A percentile compares a stretch with the other conserved stretches of the same genome.
These are phyloP conservation scores for Annulohypoxylon truncatum DNA, from an alignment of 2,329 filamentous ascomycete genomes.

Conservation along the genomic window DNA sequence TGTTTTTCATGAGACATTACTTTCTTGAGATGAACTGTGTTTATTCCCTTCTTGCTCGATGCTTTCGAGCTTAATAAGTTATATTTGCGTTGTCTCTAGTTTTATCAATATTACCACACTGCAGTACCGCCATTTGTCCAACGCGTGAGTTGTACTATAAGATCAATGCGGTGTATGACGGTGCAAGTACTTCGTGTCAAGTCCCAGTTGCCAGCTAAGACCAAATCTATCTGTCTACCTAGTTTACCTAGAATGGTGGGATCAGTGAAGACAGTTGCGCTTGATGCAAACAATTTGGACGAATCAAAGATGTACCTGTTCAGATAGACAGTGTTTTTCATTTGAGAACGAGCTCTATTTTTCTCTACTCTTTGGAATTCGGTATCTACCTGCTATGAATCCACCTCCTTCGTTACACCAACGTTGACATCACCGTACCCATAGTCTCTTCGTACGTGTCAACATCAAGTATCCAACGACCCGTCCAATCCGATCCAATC, in stretches of 20 bases:
- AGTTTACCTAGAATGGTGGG: too few species aligned
- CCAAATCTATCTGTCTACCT: too few species aligned
- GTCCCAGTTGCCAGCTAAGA: not conserved
- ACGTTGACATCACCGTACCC: not conserved
- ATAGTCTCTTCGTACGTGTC: not conserved
- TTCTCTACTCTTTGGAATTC: constrained; percentile 13
- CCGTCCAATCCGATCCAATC: not conserved
- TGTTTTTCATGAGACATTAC: constrained; percentile 1
- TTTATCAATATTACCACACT: constrained; percentile 4
- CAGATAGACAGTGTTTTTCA: too few species aligned
- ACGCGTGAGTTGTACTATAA: not conserved
- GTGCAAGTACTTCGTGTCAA: not conserved
- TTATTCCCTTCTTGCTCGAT: constrained; percentile 18
- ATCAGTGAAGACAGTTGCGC: not conserved
- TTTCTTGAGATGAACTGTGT: constrained; percentile 17
- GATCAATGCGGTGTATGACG: not conserved
- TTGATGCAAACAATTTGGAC: not conserved
- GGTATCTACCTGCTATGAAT: not conserved
- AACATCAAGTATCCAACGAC: not conserved
- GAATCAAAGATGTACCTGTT: not conserved
- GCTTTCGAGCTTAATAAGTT: constrained; percentile 16
- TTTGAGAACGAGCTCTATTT: constrained; percentile 13
- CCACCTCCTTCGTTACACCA: not conserved
- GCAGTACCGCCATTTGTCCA: not conserved
- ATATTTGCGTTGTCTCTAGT: constrained; percentile 6